Percentiles rank a stretch among this genome's conserved stretches.
Evolutionary conservation across 2,329 filamentous ascomycete genomes (phyloP).

Genomic region (Fusarium gaditjirri): DNA sequence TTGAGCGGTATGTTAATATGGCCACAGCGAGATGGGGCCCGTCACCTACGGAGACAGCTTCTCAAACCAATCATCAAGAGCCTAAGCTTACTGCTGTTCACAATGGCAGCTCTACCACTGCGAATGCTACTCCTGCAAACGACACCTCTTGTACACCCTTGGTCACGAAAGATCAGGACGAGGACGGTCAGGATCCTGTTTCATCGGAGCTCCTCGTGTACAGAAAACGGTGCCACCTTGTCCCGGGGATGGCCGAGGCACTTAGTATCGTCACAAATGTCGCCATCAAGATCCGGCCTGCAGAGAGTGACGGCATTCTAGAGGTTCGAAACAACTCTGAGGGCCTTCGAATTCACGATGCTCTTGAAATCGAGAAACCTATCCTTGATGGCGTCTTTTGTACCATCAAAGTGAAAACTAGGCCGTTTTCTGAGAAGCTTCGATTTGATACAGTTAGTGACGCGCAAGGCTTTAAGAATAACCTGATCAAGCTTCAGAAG

Average conservation of each 20-base stretch:
- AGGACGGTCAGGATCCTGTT: neutral
- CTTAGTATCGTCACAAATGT: slow-evolving; percentile 18
- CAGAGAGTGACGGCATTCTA: neutral
- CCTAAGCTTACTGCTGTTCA: neutral
- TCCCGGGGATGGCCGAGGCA: slow-evolving; percentile 18
- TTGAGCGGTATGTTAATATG: neutral
- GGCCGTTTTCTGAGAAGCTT: slow-evolving; percentile 23
- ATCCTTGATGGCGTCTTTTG: slow-evolving; percentile 40
- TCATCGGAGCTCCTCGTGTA: slow-evolving; percentile 28
- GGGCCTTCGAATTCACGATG: slow-evolving; percentile 22
- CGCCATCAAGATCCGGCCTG: slow-evolving; percentile 26
- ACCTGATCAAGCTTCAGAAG: slow-evolving; percentile 15
- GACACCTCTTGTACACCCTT: neutral
- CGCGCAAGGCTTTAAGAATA: slow-evolving; percentile 27
- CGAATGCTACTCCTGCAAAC: neutral
- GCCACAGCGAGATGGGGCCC: slow-evolving; percentile 19
- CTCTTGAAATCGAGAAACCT: slow-evolving; percentile 36
- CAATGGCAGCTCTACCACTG: neutral
- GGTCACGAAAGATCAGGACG: neutral
- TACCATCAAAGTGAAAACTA: slow-evolving; percentile 9
- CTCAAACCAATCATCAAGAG: neutral
- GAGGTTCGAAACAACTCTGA: slow-evolving; percentile 26
- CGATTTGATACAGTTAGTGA: slow-evolving; percentile 26
- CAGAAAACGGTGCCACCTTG: slow-evolving; percentile 27
- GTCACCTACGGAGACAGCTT: neutral